Conservation (phyloP, 1,284 basidiomycete genomes). For the Erythrobasidium hasegawianum region DNA sequence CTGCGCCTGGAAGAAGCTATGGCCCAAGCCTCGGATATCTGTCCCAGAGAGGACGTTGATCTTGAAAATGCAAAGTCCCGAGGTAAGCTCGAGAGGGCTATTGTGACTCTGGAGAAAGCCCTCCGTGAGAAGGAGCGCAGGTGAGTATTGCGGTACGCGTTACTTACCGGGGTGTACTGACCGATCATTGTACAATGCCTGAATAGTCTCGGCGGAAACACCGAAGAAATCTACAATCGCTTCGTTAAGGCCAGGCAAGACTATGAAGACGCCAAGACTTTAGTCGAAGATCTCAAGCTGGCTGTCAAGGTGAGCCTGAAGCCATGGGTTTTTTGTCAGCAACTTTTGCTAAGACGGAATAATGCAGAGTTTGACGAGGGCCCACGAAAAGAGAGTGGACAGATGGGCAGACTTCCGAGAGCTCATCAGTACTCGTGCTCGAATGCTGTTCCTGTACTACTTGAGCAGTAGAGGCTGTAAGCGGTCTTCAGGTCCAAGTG, state of each 20-base stretch:
- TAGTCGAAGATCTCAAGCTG: conserved; percentile 60
- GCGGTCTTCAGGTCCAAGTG: conserved; percentile 63
- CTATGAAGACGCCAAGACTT: conserved; percentile 59
- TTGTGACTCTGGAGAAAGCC: conserved; percentile 51
- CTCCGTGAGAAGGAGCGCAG: conserved; percentile 57
- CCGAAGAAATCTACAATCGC: conserved; percentile 57
- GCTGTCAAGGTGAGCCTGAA: conserved; percentile 60
- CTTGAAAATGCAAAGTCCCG: conserved; percentile 40
- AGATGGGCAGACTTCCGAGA: conserved; percentile 84
- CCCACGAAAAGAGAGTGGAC: conserved; percentile 62
- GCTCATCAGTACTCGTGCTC: conserved; percentile 79
- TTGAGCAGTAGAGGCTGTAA: conserved; percentile 70
- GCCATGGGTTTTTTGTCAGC: neutral
- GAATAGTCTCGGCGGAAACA: conserved; percentile 5
- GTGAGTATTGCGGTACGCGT: conserved; percentile 59
- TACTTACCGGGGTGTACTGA: neutral
- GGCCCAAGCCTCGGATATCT: conserved; percentile 28
- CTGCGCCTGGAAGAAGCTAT: conserved; percentile 26
- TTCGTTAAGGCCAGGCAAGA: conserved; percentile 61
- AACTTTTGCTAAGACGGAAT: no score
- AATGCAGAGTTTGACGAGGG: conserved; percentile 61
- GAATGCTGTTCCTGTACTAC: conserved; percentile 73
- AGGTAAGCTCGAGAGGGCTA: conserved; percentile 35
- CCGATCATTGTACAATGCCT: neutral
- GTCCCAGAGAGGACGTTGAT: conserved; percentile 47